A percentile compares a stretch with the other conserved stretches of the same genome.
phyloP scores from a whole-genome alignment of 2,329 filamentous ascomycete genomes.

The Cryphonectria carpinicola region DNA sequence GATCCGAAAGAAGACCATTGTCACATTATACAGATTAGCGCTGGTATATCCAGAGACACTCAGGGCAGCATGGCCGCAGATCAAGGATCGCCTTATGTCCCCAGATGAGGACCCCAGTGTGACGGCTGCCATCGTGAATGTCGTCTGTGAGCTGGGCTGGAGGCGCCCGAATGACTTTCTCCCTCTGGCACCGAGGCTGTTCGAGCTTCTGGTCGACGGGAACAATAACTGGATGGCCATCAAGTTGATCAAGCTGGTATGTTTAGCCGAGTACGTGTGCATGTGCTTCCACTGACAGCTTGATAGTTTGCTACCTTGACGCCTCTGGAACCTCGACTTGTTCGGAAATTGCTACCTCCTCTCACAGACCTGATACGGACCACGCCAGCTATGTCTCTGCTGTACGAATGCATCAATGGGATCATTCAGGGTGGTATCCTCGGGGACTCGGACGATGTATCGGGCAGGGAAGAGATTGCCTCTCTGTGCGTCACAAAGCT shows the following conservation, averaged over 20 bases:
- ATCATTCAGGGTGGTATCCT: constrained; percentile 97
- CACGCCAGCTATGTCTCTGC: constrained; percentile 94
- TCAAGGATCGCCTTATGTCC: constrained; percentile 92
- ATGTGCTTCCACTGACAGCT: constrained; percentile 13
- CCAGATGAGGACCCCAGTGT: constrained; percentile 89
- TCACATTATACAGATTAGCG: constrained; percentile 90
- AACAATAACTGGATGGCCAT: constrained; percentile 99
- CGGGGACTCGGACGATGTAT: constrained; percentile 76
- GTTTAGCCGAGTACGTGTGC: constrained; percentile 36
- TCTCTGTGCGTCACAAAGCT: constrained; percentile 90
- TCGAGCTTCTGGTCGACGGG: constrained; percentile 87
- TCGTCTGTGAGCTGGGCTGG: constrained; percentile 95
- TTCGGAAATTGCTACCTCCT: constrained; percentile 88
- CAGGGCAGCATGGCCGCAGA: constrained; percentile 92
- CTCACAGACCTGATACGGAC: constrained; percentile 92
- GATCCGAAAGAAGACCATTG: constrained; percentile 93
- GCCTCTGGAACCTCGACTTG: constrained; percentile 85
- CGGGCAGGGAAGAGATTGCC: constrained; percentile 89
- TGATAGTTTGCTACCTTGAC: constrained; percentile 88
- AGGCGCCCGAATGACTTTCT: constrained; percentile 91
- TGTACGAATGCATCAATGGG: constrained; percentile 98
- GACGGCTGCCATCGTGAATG: constrained; percentile 94
- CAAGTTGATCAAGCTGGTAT: constrained; percentile 93
- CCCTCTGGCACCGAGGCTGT: constrained; percentile 85
- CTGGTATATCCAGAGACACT: constrained; percentile 96